A percentile compares a stretch with the other conserved stretches of the same genome.
These are phyloP conservation scores for Atkinsonella texensis DNA, from an alignment of 2,329 filamentous ascomycete genomes.

Conservation along the genomic window DNA sequence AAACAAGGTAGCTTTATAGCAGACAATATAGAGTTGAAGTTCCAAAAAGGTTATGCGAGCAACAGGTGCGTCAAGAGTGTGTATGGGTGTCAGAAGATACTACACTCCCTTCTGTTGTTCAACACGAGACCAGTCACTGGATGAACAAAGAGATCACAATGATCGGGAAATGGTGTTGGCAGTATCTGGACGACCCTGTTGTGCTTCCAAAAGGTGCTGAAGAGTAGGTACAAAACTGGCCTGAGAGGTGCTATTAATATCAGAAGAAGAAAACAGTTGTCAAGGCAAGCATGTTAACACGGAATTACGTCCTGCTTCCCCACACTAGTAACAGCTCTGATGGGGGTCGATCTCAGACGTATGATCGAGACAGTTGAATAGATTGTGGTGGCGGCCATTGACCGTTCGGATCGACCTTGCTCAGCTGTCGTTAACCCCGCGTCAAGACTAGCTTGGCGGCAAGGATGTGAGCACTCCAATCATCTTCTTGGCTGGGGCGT, in stretches of 20 bases:
- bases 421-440: neutral
- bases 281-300: neutral
- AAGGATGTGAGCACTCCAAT: neutral
- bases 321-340: neutral
- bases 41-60: too few relatives aligned
- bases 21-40: too few relatives aligned
- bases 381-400: neutral
- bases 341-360: neutral
- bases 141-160: neutral
- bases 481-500: neutral
- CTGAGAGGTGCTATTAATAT: neutral
- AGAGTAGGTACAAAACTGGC: neutral
- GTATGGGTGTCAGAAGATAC: neutral
- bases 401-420: neutral
- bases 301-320: neutral
- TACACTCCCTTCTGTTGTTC: neutral
- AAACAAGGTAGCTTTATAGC: too few relatives aligned
- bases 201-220: neutral
- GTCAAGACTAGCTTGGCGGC: neutral
- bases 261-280: neutral
- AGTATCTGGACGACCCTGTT: neutral
- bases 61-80: slow-evolving; percentile 2
- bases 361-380: neutral
- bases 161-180: neutral
- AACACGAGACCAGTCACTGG: slow-evolving; percentile 1